Conservation (phyloP, 352 stramenopile genomes). For the Blastocystis sp. region DNA sequence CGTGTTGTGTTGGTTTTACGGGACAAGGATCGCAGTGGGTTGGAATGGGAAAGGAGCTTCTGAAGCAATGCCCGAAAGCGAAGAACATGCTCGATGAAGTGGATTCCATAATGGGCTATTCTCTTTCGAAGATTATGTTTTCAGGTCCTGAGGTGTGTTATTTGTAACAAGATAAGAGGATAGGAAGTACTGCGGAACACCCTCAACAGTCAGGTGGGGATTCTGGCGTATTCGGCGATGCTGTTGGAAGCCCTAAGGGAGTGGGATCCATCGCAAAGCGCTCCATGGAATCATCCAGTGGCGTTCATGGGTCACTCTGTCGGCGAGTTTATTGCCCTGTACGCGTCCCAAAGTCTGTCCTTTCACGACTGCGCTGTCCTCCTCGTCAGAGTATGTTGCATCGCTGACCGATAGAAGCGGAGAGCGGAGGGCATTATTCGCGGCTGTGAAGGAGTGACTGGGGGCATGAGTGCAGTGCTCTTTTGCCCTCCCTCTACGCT, state of each 20-base stretch:
- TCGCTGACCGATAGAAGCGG: slow-evolving; percentile 1
- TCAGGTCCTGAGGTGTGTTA: background rate
- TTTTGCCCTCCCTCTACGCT: background rate
- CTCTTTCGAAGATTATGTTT: slow-evolving; percentile 7
- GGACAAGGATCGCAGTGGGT: background rate
- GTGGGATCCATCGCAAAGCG: background rate
- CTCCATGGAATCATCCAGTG: background rate
- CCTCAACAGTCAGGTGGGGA: background rate
- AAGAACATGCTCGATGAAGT: background rate
- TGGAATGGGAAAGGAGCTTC: background rate
- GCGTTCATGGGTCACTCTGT: background rate
- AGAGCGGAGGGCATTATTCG: background rate
- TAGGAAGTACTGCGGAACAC: slow-evolving; percentile 5
- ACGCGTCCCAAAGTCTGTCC: background rate
- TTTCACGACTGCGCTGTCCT: slow-evolving; percentile 7
- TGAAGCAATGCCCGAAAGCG: slow-evolving; percentile 16
- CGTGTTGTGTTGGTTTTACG: background rate
- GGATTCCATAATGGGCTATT: slow-evolving; percentile 15
- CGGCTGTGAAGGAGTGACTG: background rate
- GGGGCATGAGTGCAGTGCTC: slow-evolving; percentile 26
- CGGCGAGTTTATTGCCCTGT: slow-evolving; percentile 32
- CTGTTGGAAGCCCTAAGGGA: slow-evolving; percentile 1
- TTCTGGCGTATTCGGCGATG: slow-evolving; percentile 21
- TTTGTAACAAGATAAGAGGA: background rate
- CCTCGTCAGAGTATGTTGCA: background rate